These are phyloP conservation scores for Arthromyces matolae DNA, from an alignment of 768 basidiomycete genomes.

Conservation along the genomic window DNA sequence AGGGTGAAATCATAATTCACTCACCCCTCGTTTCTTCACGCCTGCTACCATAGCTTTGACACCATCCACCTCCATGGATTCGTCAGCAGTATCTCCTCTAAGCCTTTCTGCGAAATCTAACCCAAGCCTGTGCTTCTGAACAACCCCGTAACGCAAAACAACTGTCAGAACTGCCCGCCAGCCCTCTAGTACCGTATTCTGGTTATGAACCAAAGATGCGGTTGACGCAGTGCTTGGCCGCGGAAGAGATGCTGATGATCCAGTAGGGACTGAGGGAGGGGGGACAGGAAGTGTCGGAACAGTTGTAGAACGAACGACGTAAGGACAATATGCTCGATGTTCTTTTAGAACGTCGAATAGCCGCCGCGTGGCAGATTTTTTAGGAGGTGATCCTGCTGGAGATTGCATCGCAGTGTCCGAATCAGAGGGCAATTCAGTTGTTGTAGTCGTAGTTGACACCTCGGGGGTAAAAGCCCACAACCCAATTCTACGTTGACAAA, in stretches of 20 bases:
- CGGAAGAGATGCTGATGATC: constrained; percentile 14
- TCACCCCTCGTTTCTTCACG: constrained; percentile 72
- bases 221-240: constrained; percentile 27
- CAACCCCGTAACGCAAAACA: constrained; percentile 61
- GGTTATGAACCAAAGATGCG: constrained; percentile 26
- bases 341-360: constrained; percentile 76
- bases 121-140: constrained; percentile 47
- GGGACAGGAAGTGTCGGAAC: constrained; percentile 53
- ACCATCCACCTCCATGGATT: constrained; percentile 39
- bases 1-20: constrained; percentile 23
- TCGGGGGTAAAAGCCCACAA: constrained; percentile 63
- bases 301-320: constrained; percentile 64
- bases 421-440: not conserved
- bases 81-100: constrained; percentile 14
- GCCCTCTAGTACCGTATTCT: constrained; percentile 50
- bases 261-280: constrained; percentile 14
- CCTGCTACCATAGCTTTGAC: constrained; percentile 75
- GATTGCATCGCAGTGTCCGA: constrained; percentile 2
- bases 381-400: constrained; percentile 10
- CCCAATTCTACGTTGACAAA: constrained; percentile 78
- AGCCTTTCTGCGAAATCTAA: constrained; percentile 18
- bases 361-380: constrained; percentile 33
- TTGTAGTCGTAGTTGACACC: constrained; percentile 3
- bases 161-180: constrained; percentile 78
- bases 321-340: constrained; percentile 85